phyloP scores from a whole-genome alignment of 2,329 filamentous ascomycete genomes.

The Ophiostoma ulmi region DNA sequence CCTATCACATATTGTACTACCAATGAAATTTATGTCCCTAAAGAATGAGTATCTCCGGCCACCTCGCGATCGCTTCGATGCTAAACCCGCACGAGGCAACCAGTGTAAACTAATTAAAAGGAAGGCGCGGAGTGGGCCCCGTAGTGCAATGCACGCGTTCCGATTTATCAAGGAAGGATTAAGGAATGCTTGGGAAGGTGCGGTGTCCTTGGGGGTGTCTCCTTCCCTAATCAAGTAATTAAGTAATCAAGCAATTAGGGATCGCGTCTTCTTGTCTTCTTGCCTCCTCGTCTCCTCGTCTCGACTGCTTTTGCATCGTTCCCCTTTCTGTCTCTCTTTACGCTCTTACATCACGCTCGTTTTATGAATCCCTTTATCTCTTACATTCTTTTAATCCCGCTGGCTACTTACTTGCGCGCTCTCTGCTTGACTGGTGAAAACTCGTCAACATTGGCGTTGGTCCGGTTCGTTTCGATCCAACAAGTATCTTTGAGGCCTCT shows the following conservation, averaged over 20 bases:
- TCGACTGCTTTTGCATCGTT: neutral
- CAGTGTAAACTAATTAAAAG: neutral
- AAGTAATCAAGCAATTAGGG: conserved; percentile 1
- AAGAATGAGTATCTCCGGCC: too few relatives aligned
- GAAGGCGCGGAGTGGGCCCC: neutral
- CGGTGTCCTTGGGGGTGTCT: neutral
- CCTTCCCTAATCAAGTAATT: conserved; percentile 10
- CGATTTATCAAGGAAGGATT: neutral
- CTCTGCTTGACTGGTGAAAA: neutral
- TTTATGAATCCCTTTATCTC: neutral
- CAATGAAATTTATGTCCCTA: too few relatives aligned
- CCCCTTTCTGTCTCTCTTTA: neutral
- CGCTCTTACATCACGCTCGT: neutral
- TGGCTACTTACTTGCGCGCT: neutral
- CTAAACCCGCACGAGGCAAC: neutral
- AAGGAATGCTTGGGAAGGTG: conserved; percentile 5
- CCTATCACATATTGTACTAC: too few relatives aligned
- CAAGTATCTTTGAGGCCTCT: neutral
- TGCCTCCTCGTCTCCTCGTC: neutral
- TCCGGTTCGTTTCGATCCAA: neutral
- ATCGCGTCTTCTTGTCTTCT: conserved; percentile 8
- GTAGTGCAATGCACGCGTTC: conserved; percentile 9
- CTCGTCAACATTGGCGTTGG: conserved; percentile 6
- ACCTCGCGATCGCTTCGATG: too few relatives aligned
- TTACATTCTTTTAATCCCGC: neutral